A percentile compares a stretch with the other conserved stretches of the same genome.
Evolutionary conservation across 116 monocot species (phyloP).

Genomic region (Thalassia testudinum): DNA sequence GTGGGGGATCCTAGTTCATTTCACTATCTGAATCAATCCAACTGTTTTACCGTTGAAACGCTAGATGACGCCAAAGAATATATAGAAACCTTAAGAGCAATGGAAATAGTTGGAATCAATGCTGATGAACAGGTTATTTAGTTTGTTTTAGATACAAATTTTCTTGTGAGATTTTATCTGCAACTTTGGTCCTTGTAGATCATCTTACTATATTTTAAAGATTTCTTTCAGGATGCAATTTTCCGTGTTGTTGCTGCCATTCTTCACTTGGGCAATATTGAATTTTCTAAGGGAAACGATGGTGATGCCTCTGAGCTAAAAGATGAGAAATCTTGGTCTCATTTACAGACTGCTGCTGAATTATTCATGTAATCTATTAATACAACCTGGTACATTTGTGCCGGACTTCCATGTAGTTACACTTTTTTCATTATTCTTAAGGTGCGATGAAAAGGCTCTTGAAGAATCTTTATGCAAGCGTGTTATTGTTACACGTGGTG

Average conservation of each 20-base stretch:
- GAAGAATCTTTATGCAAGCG: constrained; percentile 81
- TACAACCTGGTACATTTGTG: background rate
- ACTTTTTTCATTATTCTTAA: constrained; percentile 5
- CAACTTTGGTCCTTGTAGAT: background rate
- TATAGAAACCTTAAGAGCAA: constrained; percentile 81
- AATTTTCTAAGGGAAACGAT: constrained; percentile 70
- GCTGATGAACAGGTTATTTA: constrained; percentile 58
- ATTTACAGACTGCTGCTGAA: constrained; percentile 74
- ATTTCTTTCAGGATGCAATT: constrained; percentile 58
- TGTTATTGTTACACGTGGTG: constrained; percentile 92
- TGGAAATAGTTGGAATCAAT: constrained; percentile 90
- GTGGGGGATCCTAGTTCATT: constrained; percentile 64
- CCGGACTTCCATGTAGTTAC: background rate
- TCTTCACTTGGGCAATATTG: constrained; percentile 88
- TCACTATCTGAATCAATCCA: constrained; percentile 89
- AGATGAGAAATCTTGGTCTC: constrained; percentile 65
- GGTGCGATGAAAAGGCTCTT: constrained; percentile 75
- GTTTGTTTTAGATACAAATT: background rate
- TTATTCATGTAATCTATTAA: constrained; percentile 57
- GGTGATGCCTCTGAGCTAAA: constrained; percentile 63
- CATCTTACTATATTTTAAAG: background rate
- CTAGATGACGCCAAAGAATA: constrained; percentile 85
- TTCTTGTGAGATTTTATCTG: no score
- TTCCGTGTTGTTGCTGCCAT: constrained; percentile 84
- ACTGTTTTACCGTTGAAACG: constrained; percentile 61